Conservation (phyloP, 176 grass and related monocot species). For the Carex pumila region DNA sequence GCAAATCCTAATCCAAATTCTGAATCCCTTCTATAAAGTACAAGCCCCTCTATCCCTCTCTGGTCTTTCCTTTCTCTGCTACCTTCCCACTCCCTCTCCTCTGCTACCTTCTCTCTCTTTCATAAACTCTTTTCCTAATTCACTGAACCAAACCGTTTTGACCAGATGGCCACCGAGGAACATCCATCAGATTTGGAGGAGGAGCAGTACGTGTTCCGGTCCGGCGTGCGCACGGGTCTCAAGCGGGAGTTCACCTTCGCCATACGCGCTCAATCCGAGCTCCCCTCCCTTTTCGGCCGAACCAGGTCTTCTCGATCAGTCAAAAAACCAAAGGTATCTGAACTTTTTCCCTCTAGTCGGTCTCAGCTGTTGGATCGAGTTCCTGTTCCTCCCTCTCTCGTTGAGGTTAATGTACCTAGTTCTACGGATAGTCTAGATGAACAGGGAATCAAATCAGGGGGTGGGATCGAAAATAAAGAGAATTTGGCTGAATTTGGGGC, state of each 20-base stretch:
- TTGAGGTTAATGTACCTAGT: conserved; percentile 25
- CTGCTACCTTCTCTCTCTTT: neutral
- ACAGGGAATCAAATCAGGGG: neutral
- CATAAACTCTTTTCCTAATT: neutral
- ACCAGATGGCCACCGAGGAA: neutral
- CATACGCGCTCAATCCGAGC: conserved; percentile 54
- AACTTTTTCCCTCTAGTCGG: neutral
- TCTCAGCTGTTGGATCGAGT: neutral
- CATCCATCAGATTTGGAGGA: neutral
- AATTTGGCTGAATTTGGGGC: neutral
- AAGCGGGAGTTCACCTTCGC: conserved; percentile 96
- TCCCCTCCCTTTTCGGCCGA: conserved; percentile 49
- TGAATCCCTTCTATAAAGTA: neutral
- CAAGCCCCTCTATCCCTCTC: neutral
- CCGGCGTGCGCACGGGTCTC: conserved; percentile 76
- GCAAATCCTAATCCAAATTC: conserved; percentile 1
- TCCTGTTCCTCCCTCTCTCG: neutral
- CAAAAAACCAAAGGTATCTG: conserved; percentile 14
- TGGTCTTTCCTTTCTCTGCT: neutral
- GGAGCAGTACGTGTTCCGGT: conserved; percentile 65
- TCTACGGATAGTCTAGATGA: conserved; percentile 3
- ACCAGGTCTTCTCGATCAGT: conserved; percentile 45
- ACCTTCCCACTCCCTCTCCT: neutral
- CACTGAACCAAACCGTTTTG: neutral
- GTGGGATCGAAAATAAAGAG: neutral